Evolutionary conservation across 805 yeast genomes (phyloP), one percentile per base, ranked within the genome.

Genomic region (Kluyveromyces starmeri): DNA sequence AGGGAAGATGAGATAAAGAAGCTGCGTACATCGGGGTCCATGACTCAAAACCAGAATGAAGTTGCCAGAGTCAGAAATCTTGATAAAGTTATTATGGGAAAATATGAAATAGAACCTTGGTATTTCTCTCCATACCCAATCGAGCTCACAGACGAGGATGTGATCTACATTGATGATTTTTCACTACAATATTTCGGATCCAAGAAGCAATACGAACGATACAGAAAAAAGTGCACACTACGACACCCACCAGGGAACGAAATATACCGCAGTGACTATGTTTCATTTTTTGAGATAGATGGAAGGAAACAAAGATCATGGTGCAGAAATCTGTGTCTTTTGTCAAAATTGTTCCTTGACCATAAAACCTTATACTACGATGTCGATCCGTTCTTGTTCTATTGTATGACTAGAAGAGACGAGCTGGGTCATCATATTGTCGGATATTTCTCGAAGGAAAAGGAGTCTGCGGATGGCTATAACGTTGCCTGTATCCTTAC

Each of bases 241-340:
- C 76, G 80, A 53, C 97, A 89, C 51, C 99, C 99, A 1, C 99
- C 99, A 0, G 99, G 99, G 0, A 92, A 92, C 61, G 98, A 92
- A 53, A 88, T 92, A 15, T 92, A 92, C 58, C 67, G 98, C 32
- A 97, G 92, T 57, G 88, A 81, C 32, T 75, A 79, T 47, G 89
- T 92, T 25, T 83, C 96, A 12, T 92, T 92, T 55, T 92, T 89
- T 68, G 99, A 92, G 56, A 88, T 92, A 42, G 99, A 92, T 59
- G 99, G 99, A 8, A 68, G 96, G 38, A 82, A 83, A 46, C 98
- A 92, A 62, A 68, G 97, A 44, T 82, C 95, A 0, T 92, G 97
- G 96, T 92, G 99, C 59, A 74, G 98, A 43, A 92, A 92, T 56
- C 67, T 92, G 38, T 92, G 97, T 67, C 64, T 92, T 37, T 60